Base-by-base conservation (phyloP, 164 flowering plant genomes). In the Paratinospora sagittata region DNA sequence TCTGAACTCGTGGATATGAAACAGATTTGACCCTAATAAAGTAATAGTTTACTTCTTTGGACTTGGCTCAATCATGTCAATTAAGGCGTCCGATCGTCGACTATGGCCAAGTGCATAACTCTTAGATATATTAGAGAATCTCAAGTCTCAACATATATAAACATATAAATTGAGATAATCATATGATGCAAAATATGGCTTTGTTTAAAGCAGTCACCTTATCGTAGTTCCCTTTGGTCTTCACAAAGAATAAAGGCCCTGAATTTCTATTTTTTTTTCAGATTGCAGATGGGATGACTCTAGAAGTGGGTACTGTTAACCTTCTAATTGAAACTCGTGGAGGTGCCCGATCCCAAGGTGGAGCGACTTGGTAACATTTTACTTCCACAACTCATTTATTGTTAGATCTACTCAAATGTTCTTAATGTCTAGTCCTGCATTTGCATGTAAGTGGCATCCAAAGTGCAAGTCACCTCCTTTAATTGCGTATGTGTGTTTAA, bases 261-360 rank as follows among this genome's bases (percentile, higher is more conserved):
- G 43, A 71, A 24, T 71, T 64, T 57, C 61, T 64, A 6, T 73
- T 52, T 73, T 52, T 34, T 17, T 72, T n/a, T 72, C 78, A 95
- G 97, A 92, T 95, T 83, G 99, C 99, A 75, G 99, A 92, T 85
- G 99, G 99, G 70, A 95, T 95, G 99, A 92, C 94, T 68, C 13
- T 95, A 74, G 86, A 90, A 83, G 89, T 95, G 65, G 78, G 79
- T 12, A 90, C 88, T 58, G 97, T 92, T 76, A 95, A 95, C 81
- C 93, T 95, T 73, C 73, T 95, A 68, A 85, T 95, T 78, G 97
- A 92, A 88, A 92, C 97, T 71, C 88, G 85, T 77, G 94, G 96
- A 41, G 89, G 92, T 70, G 83, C 86, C 74, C 82, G 74, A 60
- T 63, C 77, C 1, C 75, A 85, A 78, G 97, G 89, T 75, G 96